Evolutionary conservation across 2,329 filamentous ascomycete species (phyloP).

Genomic region (Stachybotrys chartarum): DNA sequence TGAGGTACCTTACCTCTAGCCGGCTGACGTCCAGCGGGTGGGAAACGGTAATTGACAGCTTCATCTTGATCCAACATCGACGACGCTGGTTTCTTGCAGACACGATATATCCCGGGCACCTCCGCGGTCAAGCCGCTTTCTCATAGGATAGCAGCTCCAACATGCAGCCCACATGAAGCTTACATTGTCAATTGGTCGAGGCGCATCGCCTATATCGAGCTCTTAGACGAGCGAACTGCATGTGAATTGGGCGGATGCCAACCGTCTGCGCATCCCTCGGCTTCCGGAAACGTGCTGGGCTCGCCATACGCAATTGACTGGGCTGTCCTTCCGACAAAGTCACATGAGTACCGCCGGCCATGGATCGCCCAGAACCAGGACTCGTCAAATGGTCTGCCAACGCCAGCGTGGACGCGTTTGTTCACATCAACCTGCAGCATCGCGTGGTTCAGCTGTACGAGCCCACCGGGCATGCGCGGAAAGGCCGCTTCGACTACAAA

Average conservation of each 20-base stretch:
- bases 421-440: conserved; percentile 59
- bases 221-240: neutral
- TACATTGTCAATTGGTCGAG: neutral
- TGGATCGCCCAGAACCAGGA: conserved; percentile 55
- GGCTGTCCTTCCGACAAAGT: neutral
- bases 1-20: too few species aligned
- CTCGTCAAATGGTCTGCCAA: conserved; percentile 62
- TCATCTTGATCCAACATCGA: neutral
- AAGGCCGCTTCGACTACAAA: conserved; percentile 49
- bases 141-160: neutral
- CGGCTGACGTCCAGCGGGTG: too few species aligned
- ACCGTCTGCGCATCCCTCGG: too few species aligned
- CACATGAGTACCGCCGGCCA: conserved; percentile 15
- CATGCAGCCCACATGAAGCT: neutral
- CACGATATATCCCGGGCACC: too few species aligned
- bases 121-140: too few species aligned
- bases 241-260: too few species aligned
- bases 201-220: neutral
- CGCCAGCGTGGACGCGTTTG: conserved; percentile 49
- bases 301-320: neutral
- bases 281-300: neutral
- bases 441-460: conserved; percentile 57
- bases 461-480: conserved; percentile 51
- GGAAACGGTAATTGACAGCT: neutral
- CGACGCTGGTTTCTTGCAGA: too few species aligned